Percentiles rank a stretch among this genome's conserved stretches.
These are phyloP conservation scores for Ensete glaucum DNA, from an alignment of 176 grass and related monocot species.

Conservation along the genomic window DNA sequence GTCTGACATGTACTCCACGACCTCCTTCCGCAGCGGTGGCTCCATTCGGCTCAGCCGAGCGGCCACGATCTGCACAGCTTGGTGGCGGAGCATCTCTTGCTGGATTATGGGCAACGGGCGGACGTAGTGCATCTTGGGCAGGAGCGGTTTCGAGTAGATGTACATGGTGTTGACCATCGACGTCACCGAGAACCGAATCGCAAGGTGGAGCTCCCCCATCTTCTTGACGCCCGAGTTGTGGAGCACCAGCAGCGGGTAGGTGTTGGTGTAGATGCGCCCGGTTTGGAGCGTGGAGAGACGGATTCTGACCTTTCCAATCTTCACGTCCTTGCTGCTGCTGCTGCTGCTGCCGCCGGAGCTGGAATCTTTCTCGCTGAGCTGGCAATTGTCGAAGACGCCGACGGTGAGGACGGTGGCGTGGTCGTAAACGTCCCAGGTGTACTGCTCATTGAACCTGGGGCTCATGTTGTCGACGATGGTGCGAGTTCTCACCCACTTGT, in stretches of 20 bases:
- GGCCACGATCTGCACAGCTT: conserved; percentile 55
- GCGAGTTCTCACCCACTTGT: conserved; percentile 90
- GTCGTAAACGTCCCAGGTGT: conserved; percentile 84
- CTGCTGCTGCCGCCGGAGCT: background rate
- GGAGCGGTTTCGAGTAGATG: conserved; percentile 58
- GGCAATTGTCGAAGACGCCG: conserved; percentile 78
- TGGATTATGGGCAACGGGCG: conserved; percentile 58
- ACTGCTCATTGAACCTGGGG: conserved; percentile 88
- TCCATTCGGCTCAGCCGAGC: conserved; percentile 69
- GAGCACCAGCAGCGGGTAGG: conserved; percentile 75
- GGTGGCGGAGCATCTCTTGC: conserved; percentile 62
- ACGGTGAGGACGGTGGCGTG: conserved; percentile 84
- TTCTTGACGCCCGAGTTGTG: conserved; percentile 80
- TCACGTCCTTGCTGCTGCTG: conserved; percentile 32
- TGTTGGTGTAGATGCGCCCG: conserved; percentile 67
- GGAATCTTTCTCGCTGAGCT: conserved; percentile 31
- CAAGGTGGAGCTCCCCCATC: conserved; percentile 87
- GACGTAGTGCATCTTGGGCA: conserved; percentile 86
- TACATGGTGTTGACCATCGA: conserved; percentile 56
- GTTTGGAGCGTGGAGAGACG: conserved; percentile 79
- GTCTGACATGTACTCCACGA: conserved; percentile 93
- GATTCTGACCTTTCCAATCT: conserved; percentile 77
- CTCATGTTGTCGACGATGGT: conserved; percentile 53
- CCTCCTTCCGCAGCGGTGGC: conserved; percentile 71
- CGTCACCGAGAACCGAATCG: conserved; percentile 67